These are phyloP conservation scores for Phlyctochytrium bullatum DNA, from an alignment of 192 early-diverging fungal species.

Conservation along the genomic window DNA sequence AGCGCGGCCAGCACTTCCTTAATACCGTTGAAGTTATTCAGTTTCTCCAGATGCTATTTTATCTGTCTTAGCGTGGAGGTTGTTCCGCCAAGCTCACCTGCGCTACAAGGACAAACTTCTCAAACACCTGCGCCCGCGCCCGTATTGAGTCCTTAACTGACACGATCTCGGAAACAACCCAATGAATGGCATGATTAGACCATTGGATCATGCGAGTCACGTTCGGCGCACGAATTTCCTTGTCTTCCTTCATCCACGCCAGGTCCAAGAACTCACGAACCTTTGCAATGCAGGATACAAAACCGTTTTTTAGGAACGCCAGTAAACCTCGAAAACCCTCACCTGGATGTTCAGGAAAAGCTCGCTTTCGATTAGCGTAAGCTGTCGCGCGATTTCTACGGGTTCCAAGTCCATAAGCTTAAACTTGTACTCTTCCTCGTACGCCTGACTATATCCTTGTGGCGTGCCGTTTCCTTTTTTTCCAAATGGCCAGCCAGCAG, in stretches of 20 bases:
- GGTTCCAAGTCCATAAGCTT: conserved; percentile 52
- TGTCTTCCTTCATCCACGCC: conserved; percentile 59
- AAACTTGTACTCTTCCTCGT: conserved; percentile 29
- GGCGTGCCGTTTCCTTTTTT: background rate
- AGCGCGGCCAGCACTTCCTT: conserved; percentile 58
- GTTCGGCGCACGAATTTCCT: conserved; percentile 52
- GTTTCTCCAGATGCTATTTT: conserved; percentile 40
- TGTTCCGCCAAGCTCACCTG: conserved; percentile 24
- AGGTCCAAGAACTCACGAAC: conserved; percentile 49
- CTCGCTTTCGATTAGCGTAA: conserved; percentile 57
- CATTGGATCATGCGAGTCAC: conserved; percentile 53
- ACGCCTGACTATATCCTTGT: background rate
- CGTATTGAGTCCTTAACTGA: conserved; percentile 43
- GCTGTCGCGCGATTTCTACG: conserved; percentile 53
- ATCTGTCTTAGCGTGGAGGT: no score
- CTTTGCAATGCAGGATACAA: no score
- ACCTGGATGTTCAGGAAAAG: conserved; percentile 51
- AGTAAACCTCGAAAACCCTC: conserved; percentile 1
- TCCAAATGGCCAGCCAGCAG: no score
- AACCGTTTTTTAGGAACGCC: no score
- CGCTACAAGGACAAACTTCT: conserved; percentile 42
- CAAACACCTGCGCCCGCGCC: conserved; percentile 40
- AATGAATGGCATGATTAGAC: conserved; percentile 58
- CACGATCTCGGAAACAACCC: conserved; percentile 56
- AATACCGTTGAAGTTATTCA: conserved; percentile 61